Evolutionary conservation across 345 rosid species (phyloP).

Genomic region (Arabidopsis suecica): DNA sequence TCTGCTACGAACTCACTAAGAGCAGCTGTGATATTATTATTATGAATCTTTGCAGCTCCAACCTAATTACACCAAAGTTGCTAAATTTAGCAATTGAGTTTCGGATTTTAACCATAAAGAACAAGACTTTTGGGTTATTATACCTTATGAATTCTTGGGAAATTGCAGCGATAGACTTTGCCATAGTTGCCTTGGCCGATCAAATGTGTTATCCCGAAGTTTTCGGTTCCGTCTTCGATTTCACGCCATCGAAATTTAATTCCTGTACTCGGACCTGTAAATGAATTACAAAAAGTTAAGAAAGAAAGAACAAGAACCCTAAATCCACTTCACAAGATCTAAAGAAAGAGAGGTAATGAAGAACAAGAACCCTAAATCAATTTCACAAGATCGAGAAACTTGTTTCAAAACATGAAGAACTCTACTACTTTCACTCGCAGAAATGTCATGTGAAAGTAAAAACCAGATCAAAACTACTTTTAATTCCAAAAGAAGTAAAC

Average conservation of each 20-base stretch:
- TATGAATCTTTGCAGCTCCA: constrained; percentile 82
- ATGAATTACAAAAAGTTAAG: background rate
- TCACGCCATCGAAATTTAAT: background rate
- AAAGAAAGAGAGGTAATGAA: background rate
- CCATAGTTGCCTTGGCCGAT: constrained; percentile 13
- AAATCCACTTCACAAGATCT: background rate
- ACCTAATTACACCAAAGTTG: constrained; percentile 45
- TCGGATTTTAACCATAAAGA: background rate
- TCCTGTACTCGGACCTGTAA: background rate
- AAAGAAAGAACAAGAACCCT: constrained; percentile 6
- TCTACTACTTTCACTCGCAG: background rate
- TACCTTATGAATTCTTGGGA: constrained; percentile 18
- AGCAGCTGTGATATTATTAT: constrained; percentile 52
- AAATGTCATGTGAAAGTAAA: background rate
- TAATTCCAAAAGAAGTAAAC: background rate
- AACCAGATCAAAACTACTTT: too few species aligned
- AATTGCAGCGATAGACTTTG: constrained; percentile 30
- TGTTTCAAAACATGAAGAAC: background rate
- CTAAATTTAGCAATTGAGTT: constrained; percentile 17
- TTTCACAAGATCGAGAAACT: background rate
- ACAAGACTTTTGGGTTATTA: background rate
- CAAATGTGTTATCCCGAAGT: background rate
- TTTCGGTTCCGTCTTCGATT: background rate
- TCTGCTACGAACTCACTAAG: constrained; percentile 69
- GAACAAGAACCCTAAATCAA: constrained; percentile 20